Evolutionary conservation across 2,329 filamentous ascomycete species (phyloP).

Genomic region (Magnaporthiopsis rhizophila): DNA sequence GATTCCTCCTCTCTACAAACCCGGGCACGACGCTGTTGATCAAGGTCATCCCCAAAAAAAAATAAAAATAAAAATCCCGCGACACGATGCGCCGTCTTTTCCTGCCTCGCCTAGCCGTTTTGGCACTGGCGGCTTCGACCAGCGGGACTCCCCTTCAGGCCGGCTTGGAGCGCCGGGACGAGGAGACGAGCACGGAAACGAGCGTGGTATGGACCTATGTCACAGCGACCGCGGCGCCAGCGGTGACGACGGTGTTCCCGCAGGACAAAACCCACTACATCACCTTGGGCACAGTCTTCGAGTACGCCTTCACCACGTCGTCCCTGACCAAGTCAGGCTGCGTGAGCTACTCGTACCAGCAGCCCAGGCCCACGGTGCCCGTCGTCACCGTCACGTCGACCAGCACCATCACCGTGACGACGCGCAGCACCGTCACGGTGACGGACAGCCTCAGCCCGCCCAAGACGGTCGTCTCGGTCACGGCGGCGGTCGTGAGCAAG

Average conservation of each 20-base stretch:
- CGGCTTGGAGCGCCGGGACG: not conserved
- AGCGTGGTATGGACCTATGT: not conserved
- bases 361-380: not conserved
- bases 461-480: not conserved
- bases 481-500: not conserved
- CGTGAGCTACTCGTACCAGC: conserved; percentile 2
- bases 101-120: not conserved
- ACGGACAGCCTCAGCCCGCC: not conserved
- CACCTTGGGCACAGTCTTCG: not conserved
- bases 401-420: not conserved
- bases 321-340: not conserved
- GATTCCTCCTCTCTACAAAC: not conserved
- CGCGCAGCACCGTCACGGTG: not conserved
- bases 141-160: too few species aligned
- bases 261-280: conserved; percentile 1
- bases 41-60: not conserved
- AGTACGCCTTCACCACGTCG: conserved; percentile 4
- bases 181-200: not conserved
- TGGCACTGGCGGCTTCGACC: not conserved
- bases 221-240: not conserved
- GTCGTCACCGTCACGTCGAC: not conserved
- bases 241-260: not conserved
- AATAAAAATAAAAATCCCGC: not conserved
- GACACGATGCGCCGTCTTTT: not conserved
- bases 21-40: too few species aligned